phyloP scores from a whole-genome alignment of 371 early-diverging fungal genomes.

The Rhizomucor miehei region DNA sequence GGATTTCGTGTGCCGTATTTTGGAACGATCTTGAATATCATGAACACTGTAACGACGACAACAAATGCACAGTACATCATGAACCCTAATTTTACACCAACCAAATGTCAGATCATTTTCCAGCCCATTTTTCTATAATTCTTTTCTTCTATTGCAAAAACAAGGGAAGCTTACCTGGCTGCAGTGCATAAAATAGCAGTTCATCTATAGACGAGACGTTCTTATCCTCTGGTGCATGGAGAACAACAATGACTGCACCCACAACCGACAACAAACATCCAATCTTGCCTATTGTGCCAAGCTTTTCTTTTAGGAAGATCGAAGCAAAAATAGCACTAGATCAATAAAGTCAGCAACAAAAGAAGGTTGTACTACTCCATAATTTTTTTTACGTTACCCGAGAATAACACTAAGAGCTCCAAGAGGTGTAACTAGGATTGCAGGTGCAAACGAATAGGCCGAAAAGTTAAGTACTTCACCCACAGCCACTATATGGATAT shows the following conservation, averaged over 20 bases:
- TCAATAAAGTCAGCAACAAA: background rate
- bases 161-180: constrained; percentile 46
- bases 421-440: constrained; percentile 89
- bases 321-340: constrained; percentile 36
- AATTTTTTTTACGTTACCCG: constrained; percentile 39
- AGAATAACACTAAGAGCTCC: constrained; percentile 88
- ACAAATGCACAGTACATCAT: constrained; percentile 73
- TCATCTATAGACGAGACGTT: constrained; percentile 62
- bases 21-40: constrained; percentile 82
- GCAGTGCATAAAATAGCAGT: constrained; percentile 70
- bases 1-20: constrained; percentile 75
- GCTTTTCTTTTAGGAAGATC: constrained; percentile 67
- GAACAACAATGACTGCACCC: constrained; percentile 83
- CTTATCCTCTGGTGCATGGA: constrained; percentile 87
- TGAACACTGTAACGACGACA: constrained; percentile 52
- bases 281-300: constrained; percentile 78
- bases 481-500: constrained; percentile 63
- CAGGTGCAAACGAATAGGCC: constrained; percentile 92
- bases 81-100: constrained; percentile 63
- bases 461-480: constrained; percentile 93
- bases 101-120: background rate
- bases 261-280: constrained; percentile 89
- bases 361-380: background rate
- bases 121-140: background rate
- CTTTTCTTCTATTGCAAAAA: background rate